Evolutionary conservation across 306 rosid genomes (phyloP).

Genomic region (Castanospermum australe): DNA sequence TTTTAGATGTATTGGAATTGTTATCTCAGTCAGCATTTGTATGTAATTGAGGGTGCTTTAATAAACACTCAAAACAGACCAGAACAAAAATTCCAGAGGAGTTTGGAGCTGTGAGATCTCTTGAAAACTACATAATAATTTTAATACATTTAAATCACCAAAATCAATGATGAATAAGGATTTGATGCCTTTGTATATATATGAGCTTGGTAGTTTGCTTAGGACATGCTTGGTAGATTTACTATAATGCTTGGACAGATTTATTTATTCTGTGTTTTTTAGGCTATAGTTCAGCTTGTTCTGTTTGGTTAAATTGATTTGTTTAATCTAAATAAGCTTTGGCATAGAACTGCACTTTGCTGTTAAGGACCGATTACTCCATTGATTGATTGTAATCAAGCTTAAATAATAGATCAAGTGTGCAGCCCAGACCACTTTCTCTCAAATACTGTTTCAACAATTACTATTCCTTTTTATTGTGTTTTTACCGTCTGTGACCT

Average conservation of each 20-base stretch:
- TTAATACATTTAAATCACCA: neutral
- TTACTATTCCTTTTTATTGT: neutral
- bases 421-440: neutral
- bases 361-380: neutral
- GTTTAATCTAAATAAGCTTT: neutral
- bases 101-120: slow-evolving; percentile 2
- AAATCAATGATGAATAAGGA: neutral
- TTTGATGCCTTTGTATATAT: neutral
- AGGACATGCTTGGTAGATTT: slow-evolving; percentile 2
- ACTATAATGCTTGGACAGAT: neutral
- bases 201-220: neutral
- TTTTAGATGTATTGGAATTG: slow-evolving; percentile 21
- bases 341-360: neutral
- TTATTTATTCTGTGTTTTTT: neutral
- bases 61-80: neutral
- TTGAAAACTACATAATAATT: neutral
- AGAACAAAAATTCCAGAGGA: neutral
- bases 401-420: too few relatives aligned
- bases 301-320: neutral
- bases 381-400: too few relatives aligned
- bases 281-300: neutral
- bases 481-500: neutral
- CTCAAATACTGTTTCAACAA: too few relatives aligned
- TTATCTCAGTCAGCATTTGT: neutral
- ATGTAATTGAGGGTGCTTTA: neutral